Evolutionary conservation across 768 basidiomycete genomes (phyloP), one percentile per base, ranked within the genome.

Genomic region (Auricularia auricula-judae): DNA sequence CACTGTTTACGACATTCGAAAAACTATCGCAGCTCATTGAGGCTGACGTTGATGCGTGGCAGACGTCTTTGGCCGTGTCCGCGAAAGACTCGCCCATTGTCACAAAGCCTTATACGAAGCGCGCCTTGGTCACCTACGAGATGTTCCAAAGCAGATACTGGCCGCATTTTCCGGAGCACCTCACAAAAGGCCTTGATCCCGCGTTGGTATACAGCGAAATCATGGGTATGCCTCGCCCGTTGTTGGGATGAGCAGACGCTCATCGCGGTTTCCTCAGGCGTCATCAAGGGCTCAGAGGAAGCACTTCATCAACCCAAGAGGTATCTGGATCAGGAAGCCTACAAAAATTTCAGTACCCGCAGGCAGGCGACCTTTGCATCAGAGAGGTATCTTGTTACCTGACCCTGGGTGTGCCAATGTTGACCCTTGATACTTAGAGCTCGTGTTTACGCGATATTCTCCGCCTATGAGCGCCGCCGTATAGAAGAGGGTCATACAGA

Each of bases 221-320:
- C 33, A 78, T 89, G 65, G 87, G 87, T 83, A 63, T n/a, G 75
- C 69, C 42, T 39, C 39, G 12, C 39, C 39, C 34, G n/a, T 18
- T 8, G 16, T 35, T 16, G 21, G 14, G 51, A 35, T 54, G 8
- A 59, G 59, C 39, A 51, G 14, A 33, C 64, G 29, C 36, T 65
- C 51, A 23, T 33, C 64, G 23, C 18, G 18, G 35, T 65, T 14
- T 61, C 60, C 21, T 71, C 47, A 73, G 87, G 87, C 36, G 81
- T 86, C 4, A 84, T 90, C 66, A 81, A 83, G 68, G 88, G 88
- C n/a, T 87, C 87, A 0, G 86, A 88, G 70, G 73, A 74, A 59
- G 75, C 86, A 0, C 64, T 84, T 7, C 63, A 64, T 0, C 73
- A 68, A 62, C 70, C 69, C 2, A 67, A 71, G 2, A 73, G 80